Percentiles rank a stretch among this genome's conserved stretches.
Conservation (phyloP, 2,329 filamentous ascomycete species). For the Penicillium oxalicum region DNA sequence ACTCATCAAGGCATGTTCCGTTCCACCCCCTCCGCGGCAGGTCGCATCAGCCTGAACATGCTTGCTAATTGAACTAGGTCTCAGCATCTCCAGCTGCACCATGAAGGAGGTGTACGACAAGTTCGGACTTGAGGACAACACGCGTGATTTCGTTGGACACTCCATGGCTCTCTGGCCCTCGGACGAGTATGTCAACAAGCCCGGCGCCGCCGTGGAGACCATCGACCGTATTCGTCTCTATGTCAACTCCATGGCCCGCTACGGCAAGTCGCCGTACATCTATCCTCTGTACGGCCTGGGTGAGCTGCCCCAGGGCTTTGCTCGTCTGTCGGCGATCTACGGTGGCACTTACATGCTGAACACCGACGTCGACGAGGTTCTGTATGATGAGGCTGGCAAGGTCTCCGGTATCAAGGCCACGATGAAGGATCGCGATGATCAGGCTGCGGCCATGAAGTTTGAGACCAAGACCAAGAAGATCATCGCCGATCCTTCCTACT, state of each 20-base stretch:
- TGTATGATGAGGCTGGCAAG: constrained; percentile 71
- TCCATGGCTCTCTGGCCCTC: constrained; percentile 95
- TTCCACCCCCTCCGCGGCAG: constrained; percentile 22
- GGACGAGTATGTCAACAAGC: constrained; percentile 73
- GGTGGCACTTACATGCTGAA: constrained; percentile 99
- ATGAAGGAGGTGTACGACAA: constrained; percentile 99
- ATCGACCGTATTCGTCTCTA: constrained; percentile 92
- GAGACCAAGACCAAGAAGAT: constrained; percentile 95
- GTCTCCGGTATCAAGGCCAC: constrained; percentile 95
- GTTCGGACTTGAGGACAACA: constrained; percentile 82
- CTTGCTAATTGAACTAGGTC: constrained; percentile 49
- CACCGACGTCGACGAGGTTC: constrained; percentile 82
- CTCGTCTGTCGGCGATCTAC: constrained; percentile 94
- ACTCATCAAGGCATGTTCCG: constrained; percentile 72
- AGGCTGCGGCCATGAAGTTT: constrained; percentile 74
- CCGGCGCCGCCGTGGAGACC: constrained; percentile 71
- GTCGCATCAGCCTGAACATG: no score
- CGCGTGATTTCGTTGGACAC: constrained; percentile 94
- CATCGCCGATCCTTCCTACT: constrained; percentile 93
- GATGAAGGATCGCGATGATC: constrained; percentile 80
- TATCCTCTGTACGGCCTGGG: constrained; percentile 97
- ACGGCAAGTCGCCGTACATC: constrained; percentile 98
- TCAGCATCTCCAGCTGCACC: constrained; percentile 70
- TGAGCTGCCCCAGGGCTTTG: constrained; percentile 95
- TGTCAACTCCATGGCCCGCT: constrained; percentile 93